These are phyloP conservation scores for Kregervanrija delftensis DNA, from an alignment of 805 yeast species.

Conservation along the genomic window DNA sequence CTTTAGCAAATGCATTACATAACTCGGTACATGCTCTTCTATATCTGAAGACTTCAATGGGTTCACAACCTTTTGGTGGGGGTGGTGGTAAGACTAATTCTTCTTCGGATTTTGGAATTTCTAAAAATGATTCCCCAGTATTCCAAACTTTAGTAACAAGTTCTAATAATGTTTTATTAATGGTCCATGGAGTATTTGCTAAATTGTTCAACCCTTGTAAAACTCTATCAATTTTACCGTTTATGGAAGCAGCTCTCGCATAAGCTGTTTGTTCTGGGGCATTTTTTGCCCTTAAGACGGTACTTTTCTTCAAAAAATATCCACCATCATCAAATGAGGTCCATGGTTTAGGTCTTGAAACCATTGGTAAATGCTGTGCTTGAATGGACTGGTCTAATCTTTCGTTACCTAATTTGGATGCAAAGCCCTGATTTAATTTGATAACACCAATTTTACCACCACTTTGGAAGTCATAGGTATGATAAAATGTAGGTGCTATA, in stretches of 20 bases:
- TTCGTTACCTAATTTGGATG: conserved; percentile 61
- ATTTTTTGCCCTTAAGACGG: conserved; percentile 70
- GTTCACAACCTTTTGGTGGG: conserved; percentile 66
- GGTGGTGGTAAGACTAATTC: conserved; percentile 41
- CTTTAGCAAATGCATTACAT: conserved; percentile 54
- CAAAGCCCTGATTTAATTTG: conserved; percentile 63
- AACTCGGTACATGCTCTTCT: conserved; percentile 50
- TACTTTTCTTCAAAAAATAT: conserved; percentile 55
- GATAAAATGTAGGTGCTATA: conserved; percentile 84
- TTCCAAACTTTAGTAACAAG: conserved; percentile 82
- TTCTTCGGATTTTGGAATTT: conserved; percentile 54
- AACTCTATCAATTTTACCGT: conserved; percentile 57
- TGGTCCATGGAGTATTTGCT: conserved; percentile 90
- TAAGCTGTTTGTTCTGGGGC: conserved; percentile 89
- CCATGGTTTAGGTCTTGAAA: conserved; percentile 89
- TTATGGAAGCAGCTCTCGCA: conserved; percentile 73
- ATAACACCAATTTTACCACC: conserved; percentile 81
- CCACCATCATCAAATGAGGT: conserved; percentile 78
- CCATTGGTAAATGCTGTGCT: conserved; percentile 90
- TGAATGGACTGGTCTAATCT: conserved; percentile 52
- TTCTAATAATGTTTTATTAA: conserved; percentile 64
- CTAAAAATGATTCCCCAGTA: conserved; percentile 64
- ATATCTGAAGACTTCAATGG: conserved; percentile 63
- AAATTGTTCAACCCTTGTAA: conserved; percentile 78
- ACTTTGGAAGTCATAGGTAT: conserved; percentile 72